Conservation (phyloP, 345 rosid genomes). For the Alliaria petiolata region DNA sequence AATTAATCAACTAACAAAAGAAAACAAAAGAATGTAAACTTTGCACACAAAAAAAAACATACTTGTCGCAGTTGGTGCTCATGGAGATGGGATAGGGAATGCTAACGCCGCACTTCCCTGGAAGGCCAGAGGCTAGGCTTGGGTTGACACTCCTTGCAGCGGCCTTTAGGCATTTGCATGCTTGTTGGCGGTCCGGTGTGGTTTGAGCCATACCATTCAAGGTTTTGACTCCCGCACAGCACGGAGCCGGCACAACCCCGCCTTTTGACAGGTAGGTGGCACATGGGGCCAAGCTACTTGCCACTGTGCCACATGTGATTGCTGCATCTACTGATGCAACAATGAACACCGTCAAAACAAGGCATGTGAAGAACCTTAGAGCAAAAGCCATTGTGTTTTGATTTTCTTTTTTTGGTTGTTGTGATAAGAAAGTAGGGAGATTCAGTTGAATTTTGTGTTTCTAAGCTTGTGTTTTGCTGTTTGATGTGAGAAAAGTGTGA, state of each 20-base stretch:
- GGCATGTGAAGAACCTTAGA: constrained; percentile 11
- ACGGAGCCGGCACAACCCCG: neutral
- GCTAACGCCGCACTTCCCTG: constrained; percentile 41
- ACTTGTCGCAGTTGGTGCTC: constrained; percentile 49
- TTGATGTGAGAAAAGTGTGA: constrained; percentile 19
- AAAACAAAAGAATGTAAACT: no score
- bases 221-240: constrained; percentile 44
- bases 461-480: constrained; percentile 5
- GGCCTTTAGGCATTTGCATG: constrained; percentile 44
- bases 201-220: constrained; percentile 38
- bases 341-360: constrained; percentile 15
- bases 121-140: constrained; percentile 34
- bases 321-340: constrained; percentile 33
- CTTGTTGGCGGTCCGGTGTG: constrained; percentile 49
- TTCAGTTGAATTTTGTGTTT: neutral
- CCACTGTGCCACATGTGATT: constrained; percentile 40
- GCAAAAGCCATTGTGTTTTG: constrained; percentile 20
- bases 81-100: constrained; percentile 53
- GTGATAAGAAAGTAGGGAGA: neutral
- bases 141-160: constrained; percentile 14
- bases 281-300: constrained; percentile 31
- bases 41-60: neutral
- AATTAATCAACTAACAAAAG: neutral
- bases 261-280: constrained; percentile 14
- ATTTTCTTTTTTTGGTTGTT: neutral